These are phyloP conservation scores for Chamaecrista fasciculata DNA, from an alignment of 306 rosid species.

Conservation along the genomic window DNA sequence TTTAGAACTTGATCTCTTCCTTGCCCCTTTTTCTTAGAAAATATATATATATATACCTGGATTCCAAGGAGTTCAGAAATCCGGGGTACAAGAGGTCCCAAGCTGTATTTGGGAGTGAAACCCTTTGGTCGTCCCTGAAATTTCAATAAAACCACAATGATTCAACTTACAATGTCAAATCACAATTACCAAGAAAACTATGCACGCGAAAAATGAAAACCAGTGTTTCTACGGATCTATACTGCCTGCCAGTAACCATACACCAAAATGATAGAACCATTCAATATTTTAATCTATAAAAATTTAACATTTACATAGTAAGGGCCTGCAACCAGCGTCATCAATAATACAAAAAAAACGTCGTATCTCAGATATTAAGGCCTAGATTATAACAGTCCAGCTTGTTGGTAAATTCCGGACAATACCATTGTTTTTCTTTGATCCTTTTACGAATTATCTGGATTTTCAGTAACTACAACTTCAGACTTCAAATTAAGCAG, in stretches of 20 bases:
- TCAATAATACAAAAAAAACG: conserved; percentile 5
- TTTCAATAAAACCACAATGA: conserved; percentile 20
- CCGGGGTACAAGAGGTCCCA: conserved; percentile 96
- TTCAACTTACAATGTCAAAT: conserved; percentile 31
- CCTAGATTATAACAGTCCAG: neutral
- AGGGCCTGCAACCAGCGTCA: neutral
- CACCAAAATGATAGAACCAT: neutral
- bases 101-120: conserved; percentile 90
- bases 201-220: neutral
- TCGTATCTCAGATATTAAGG: neutral
- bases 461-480: neutral
- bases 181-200: neutral
- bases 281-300: neutral
- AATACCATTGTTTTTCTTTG: neutral
- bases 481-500: neutral
- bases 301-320: neutral
- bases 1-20: neutral
- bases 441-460: neutral
- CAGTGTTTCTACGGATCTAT: conserved; percentile 9
- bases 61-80: conserved; percentile 92
- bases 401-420: neutral
- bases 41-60: conserved; percentile 69
- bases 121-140: conserved; percentile 99
- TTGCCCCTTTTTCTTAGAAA: neutral
- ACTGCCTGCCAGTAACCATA: neutral